Evolutionary conservation across 768 basidiomycete species (phyloP).

Genomic region (Solioccasus polychromus): DNA sequence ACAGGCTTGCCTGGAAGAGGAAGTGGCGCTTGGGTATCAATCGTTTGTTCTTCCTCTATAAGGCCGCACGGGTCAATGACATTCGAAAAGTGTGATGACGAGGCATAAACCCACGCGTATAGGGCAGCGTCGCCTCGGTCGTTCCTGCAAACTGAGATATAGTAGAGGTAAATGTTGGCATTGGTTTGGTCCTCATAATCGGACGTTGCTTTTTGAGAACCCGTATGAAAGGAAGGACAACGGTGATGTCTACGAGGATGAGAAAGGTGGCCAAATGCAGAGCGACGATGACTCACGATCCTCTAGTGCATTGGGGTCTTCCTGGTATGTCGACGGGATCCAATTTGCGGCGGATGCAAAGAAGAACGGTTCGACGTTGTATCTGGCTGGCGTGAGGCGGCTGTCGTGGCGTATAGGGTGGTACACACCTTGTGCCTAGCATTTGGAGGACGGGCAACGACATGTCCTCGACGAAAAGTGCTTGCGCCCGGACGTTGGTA

Average conservation of each 20-base stretch:
- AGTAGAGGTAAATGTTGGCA: conserved; percentile 13
- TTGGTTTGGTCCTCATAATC: conserved; percentile 10
- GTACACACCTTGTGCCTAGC: conserved; percentile 36
- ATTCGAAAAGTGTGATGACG: not conserved
- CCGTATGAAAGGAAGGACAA: conserved; percentile 42
- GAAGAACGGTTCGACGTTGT: conserved; percentile 43
- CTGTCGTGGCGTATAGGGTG: too few relatives aligned
- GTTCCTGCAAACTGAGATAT: not conserved
- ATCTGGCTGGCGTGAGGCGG: conserved; percentile 26
- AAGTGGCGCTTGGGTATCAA: conserved; percentile 33
- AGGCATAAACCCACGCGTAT: conserved; percentile 6
- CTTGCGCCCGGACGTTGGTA: conserved; percentile 29
- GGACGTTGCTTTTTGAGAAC: conserved; percentile 31
- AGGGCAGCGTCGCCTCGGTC: conserved; percentile 4
- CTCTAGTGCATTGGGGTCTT: conserved; percentile 28
- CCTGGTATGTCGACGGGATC: conserved; percentile 42
- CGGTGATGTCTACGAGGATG: conserved; percentile 39
- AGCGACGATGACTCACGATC: conserved; percentile 36
- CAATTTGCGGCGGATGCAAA: conserved; percentile 41
- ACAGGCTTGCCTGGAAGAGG: conserved; percentile 15
- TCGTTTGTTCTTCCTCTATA: conserved; percentile 18
- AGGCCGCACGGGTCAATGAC: not conserved
- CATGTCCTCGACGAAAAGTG: conserved; percentile 39
- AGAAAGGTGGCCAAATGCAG: conserved; percentile 3
- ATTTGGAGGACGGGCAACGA: conserved; percentile 36